Base-by-base conservation (phyloP, 306 rosid genomes). In the Inga laurina region DNA sequence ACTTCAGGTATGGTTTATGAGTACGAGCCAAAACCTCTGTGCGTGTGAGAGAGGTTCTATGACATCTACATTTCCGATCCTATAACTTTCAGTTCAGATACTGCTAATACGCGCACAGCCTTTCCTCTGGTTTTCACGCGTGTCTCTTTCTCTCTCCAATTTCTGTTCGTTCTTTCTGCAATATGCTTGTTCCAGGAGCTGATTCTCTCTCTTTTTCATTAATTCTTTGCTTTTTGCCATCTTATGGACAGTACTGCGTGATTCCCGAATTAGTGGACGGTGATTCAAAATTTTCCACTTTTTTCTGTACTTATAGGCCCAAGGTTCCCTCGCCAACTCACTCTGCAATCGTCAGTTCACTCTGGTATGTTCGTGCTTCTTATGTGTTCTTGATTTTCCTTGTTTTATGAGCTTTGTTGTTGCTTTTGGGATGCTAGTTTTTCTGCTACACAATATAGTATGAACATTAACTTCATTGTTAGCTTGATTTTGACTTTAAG, bases 191-290 rank as follows among this genome's bases (percentile, higher is more conserved):
- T 16, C 62, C 45, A 30, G 35, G 6, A 30, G 44, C 45, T 4
- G 16, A 74, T 74, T 49, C 64, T 12, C 8, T 48, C 19, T n/a
- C 4, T 1, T 1, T 27, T 27, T 8, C 76, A n/a, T 8, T 44
- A 30, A 48, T 82, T 72, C 83, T 72, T 74, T 76, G 4, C 67
- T 8, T 75, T 22, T 19, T 44, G 44, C 56, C 85, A n/a, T 62
- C 66, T 13, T 6, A 16, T 73, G 78, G 72, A 10, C 8, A 8
- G 69, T 19, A 8, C 16, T 24, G 81, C 37, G 43, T 56, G 77
- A 81, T 83, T 88, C 85, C 66, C 24, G 18, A 27, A 46, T 66
- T 79, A 46, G 83, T 82, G 88, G 85, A 41, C 74, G 49, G 74
- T 64, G 48, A 59, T 22, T 22, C 21, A 16, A 75, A 82, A 80